Conservation (phyloP, 2,329 filamentous ascomycete species). For the Corniculantispora saksenae region DNA sequence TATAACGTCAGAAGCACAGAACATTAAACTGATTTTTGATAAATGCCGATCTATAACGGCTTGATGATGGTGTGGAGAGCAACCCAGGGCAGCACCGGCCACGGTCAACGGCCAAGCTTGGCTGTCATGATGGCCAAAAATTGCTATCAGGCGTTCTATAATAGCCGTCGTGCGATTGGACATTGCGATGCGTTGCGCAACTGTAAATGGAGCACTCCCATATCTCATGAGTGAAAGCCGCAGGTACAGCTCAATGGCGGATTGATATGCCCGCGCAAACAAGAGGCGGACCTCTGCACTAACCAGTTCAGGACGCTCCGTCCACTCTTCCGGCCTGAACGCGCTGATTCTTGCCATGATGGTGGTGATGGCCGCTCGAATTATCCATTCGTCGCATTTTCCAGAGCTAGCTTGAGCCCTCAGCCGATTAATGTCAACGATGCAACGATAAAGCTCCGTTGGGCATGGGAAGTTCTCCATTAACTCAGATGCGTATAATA, state of each 20-base stretch:
- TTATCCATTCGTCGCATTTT: background rate
- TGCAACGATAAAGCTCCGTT: background rate
- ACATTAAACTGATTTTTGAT: background rate
- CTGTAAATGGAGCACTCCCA: background rate
- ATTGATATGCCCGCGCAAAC: background rate
- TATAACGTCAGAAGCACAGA: background rate
- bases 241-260: background rate
- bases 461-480: background rate
- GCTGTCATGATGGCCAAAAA: background rate
- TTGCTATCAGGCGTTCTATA: background rate
- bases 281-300: background rate
- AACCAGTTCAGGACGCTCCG: background rate
- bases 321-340: background rate
- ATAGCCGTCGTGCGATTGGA: background rate
- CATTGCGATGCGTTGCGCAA: background rate
- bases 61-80: background rate
- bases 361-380: background rate
- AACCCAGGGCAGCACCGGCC: background rate
- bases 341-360: background rate
- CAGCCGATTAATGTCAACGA: constrained; percentile 1
- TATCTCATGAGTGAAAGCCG: background rate
- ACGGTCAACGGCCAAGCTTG: background rate
- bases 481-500: background rate
- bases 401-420: background rate
- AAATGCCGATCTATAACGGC: background rate